Percentiles rank a stretch among this genome's conserved stretches.
These are phyloP conservation scores for Turnera subulata DNA, from an alignment of 345 rosid genomes.

Conservation along the genomic window DNA sequence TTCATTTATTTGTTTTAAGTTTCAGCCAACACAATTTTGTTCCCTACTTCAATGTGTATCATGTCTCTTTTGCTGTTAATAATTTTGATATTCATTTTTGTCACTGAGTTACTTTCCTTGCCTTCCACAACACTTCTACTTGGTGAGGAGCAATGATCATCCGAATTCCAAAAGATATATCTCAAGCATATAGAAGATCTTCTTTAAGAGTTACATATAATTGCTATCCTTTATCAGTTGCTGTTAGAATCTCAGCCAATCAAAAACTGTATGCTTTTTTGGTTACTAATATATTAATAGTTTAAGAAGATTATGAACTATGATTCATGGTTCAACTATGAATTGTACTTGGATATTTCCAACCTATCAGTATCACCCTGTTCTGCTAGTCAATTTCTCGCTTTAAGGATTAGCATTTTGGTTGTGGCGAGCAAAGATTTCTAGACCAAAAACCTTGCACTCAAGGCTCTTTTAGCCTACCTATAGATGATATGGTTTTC, in stretches of 20 bases:
- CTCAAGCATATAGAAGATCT: no score
- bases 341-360: not conserved
- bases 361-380: not conserved
- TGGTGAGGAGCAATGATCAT: not conserved
- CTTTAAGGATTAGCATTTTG: slow-evolving; percentile 4
- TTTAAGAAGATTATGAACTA: not conserved
- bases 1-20: slow-evolving; percentile 12
- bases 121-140: not conserved
- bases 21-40: no score
- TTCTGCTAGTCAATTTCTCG: not conserved
- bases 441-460: not conserved
- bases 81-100: no score
- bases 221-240: no score
- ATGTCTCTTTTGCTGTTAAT: not conserved
- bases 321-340: slow-evolving; percentile 17
- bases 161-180: no score
- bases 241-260: no score
- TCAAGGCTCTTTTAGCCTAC: slow-evolving; percentile 15
- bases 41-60: not conserved
- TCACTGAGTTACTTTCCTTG: not conserved
- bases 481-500: not conserved
- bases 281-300: no score
- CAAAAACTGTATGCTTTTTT: no score
- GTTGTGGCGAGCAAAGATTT: slow-evolving; percentile 3
- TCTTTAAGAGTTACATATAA: no score